Evolutionary conservation across 345 rosid species (phyloP), one percentile per base, ranked within the genome.

Genomic region (Carallia brachiata): DNA sequence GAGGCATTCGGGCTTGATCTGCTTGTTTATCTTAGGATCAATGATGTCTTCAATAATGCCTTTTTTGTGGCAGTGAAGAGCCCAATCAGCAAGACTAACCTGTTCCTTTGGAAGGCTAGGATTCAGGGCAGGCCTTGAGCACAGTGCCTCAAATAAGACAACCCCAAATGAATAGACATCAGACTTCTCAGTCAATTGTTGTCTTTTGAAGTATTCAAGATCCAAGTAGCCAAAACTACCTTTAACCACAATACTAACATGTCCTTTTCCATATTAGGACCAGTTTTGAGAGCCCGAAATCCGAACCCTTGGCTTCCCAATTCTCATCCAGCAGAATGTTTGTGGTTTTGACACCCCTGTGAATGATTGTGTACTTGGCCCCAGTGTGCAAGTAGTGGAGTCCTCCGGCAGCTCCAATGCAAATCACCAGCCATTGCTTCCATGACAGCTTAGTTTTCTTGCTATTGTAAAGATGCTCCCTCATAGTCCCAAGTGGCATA

Each of bases 171-270:
- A 92, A 80, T 92, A 95, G 9, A 92, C 86, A 59, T 92, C 92
- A 0, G 97, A 92, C 75, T 95, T 92, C 69, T 95, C 97, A 0
- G 92, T 95, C 65, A 95, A n/a, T 58, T 89, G 93, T 36, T 90
- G 97, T 67, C 93, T 81, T 60, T 82, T 79, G 73, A 91, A 92
- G 71, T 95, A 90, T 58, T 92, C 97, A 2, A 96, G 97, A 69
- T 95, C 99, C 13, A 95, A 65, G 59, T 95, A 95, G 12, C 97
- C 97, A 63, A 92, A 92, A 59, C 97, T 95, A 6, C 97, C 97
- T 52, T 90, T 95, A 7, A 95, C 98, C 28, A 90, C 88, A 0
- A 97, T 89, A 59, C 92, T 89, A 16, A 92, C 98, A 67, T 89
- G 98, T 9, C 97, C 44, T 84, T 81, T n/a, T 87, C 85, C 86